Evolutionary conservation across 805 yeast species (phyloP).

Genomic region (Maudiozyma bulderi): DNA sequence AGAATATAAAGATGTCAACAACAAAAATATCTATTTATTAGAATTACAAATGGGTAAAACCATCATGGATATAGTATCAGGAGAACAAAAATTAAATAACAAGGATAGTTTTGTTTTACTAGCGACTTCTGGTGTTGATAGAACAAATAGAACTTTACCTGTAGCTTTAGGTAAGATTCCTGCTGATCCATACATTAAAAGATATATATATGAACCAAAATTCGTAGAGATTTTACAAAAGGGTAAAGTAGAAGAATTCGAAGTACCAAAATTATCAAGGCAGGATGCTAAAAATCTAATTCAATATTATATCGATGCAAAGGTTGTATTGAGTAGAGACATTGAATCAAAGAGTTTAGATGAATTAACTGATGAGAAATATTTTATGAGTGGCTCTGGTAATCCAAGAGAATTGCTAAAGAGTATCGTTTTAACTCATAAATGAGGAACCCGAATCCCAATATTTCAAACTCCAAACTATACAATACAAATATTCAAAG

Average conservation of each 20-base stretch:
- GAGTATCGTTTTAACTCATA: conserved; percentile 20
- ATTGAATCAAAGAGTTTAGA: conserved; percentile 26
- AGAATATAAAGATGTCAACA: conserved; percentile 48
- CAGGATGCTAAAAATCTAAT: conserved; percentile 38
- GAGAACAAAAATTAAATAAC: conserved; percentile 37
- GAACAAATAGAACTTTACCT: conserved; percentile 44
- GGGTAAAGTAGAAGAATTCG: conserved; percentile 31
- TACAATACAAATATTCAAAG: not conserved
- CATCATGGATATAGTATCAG: conserved; percentile 45
- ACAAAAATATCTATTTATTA: conserved; percentile 46
- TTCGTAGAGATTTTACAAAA: conserved; percentile 40
- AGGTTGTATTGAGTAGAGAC: conserved; percentile 32
- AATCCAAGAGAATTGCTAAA: conserved; percentile 46
- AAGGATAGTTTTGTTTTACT: conserved; percentile 54
- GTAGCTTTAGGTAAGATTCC: conserved; percentile 46
- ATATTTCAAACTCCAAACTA: not conserved
- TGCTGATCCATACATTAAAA: conserved; percentile 48
- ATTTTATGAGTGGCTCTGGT: conserved; percentile 54
- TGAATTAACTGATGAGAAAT: conserved; percentile 38
- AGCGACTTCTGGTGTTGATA: conserved; percentile 50
- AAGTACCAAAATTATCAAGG: conserved; percentile 36
- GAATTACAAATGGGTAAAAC: conserved; percentile 56
- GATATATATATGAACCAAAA: conserved; percentile 41
- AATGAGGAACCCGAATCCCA: not conserved
- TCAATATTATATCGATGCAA: conserved; percentile 33